These are phyloP conservation scores for Boletus eberwhitei DNA, from an alignment of 768 basidiomycete species.

Conservation along the genomic window DNA sequence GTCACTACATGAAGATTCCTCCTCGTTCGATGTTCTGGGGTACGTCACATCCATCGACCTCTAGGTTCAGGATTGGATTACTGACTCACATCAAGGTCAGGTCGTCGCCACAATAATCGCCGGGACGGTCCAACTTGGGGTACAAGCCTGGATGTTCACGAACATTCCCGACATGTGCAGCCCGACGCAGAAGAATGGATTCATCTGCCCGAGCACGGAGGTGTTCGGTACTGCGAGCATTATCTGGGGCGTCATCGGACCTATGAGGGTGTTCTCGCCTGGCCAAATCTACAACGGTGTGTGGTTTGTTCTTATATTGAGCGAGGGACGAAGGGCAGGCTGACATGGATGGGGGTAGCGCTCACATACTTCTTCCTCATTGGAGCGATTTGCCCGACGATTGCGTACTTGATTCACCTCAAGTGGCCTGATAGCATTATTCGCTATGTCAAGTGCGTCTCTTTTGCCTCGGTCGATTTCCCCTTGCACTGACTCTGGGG, in stretches of 20 bases:
- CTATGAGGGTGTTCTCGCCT: conserved; percentile 61
- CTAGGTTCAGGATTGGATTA: neutral
- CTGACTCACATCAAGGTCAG: conserved; percentile 35
- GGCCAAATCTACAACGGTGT: conserved; percentile 58
- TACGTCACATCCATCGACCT: neutral
- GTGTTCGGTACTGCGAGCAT: conserved; percentile 80
- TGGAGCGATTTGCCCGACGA: conserved; percentile 59
- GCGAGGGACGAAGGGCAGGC: neutral
- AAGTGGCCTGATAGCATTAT: conserved; percentile 62
- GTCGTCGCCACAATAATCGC: conserved; percentile 60
- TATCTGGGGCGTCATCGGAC: conserved; percentile 83
- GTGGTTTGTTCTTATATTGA: neutral
- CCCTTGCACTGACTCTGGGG: neutral
- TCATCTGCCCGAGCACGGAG: conserved; percentile 66
- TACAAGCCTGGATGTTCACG: conserved; percentile 59
- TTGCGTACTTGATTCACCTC: conserved; percentile 50
- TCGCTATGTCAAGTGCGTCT: conserved; percentile 60
- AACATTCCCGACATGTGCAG: conserved; percentile 38
- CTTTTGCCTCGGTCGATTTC: neutral
- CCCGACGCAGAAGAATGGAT: conserved; percentile 40
- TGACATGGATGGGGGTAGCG: conserved; percentile 11
- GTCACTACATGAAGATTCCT: conserved; percentile 71
- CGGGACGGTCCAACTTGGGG: conserved; percentile 63
- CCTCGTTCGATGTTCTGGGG: conserved; percentile 66
- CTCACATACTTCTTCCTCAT: conserved; percentile 78